Base-by-base conservation (phyloP, 441 rosid species). In the Gossypium davidsonii region DNA sequence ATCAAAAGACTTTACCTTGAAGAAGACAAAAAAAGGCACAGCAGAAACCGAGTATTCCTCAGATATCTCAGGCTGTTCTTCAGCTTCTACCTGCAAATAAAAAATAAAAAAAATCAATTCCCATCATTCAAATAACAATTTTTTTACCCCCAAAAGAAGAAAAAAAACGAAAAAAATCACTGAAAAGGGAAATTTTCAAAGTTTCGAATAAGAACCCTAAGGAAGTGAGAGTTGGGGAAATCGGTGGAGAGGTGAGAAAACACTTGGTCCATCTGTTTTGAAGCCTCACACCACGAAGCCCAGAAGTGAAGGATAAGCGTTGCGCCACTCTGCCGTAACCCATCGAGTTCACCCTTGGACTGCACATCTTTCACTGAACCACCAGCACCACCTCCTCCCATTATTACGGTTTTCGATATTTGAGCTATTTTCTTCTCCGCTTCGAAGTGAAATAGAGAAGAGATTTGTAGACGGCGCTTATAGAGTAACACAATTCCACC, bases 241-340 rank as follows among this genome's bases (percentile, higher is more conserved):
- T 95, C 99, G 14, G 86, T 86, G 58, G 97, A 87, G 75, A 95
- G 98, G 44, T 88, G 95, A 66, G 94, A 85, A 74, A 95, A 95
- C 65, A 93, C 94, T 86, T 88, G 82, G 85, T 95, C 98, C 99
- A 95, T 95, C 76, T 93, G 99, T 83, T 95, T 95, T 15, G 98
- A 95, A 17, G 99, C 93, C 7, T 91, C 97, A 64, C 99, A 95
- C 99, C 99, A 95, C 3, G 92, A 79, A 6, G 98, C 99, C 99
- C 98, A 89, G 86, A 95, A 95, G 83, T 91, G 98, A 34, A 93
- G 74, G 79, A 83, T 79, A 2, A 85, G 79, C 1, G 91, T 82
- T 25, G 73, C 92, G 12, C 91, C 91, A 71, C 80, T 84, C 66
- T 77, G 75, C 70, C 82, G 60, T 60, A 84, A 12, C 71, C 71